Base-by-base conservation (phyloP, 306 rosid species). In the Corylus americana region DNA sequence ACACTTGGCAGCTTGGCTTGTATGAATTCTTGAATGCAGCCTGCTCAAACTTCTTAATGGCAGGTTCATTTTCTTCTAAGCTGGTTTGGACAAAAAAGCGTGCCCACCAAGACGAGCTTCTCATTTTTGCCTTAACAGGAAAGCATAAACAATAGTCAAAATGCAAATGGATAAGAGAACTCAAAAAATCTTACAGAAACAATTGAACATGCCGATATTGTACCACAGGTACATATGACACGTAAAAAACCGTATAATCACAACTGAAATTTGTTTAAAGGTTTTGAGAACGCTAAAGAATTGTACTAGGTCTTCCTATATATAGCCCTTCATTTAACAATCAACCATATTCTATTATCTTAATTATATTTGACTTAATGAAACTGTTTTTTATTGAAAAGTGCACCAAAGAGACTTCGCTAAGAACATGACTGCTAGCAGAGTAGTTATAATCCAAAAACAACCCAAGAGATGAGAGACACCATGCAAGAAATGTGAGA, bases 51-150 rank as follows among this genome's bases (percentile, higher is more conserved):
- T 89, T 92, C 87, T 88, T 86, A 68, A 25, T 14, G 37, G 85
- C 91, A 42, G 74, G 83, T 70, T 89, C 94, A 59, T 91, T 87
- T 84, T 88, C 93, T 85, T 85, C 90, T 76, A 94, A 78, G 87
- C 87, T 91, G 69, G 83, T 86, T 78, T 86, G 90, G 57, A 80
- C 75, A 66, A 94, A 89, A 83, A 88, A 88, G 11, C 87, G 86
- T 75, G 87, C 87, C 98, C 98, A 94, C 97, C 97, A 94, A 74
- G 98, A 75, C 29, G 92, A 63, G 80, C 92, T 92, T 47, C 97
- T 80, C 97, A 92, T 89, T 89, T 94, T 92, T 63, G 97, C 97
- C 98, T 94, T 79, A 79, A 84, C 79, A 84, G 69, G 76, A 68
- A 71, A 79, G 68, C 74, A 80, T 22, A 58, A 50, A 51, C 72